Base-by-base conservation (phyloP, 257 asterid genomes). In the Leptodermis oblonga region DNA sequence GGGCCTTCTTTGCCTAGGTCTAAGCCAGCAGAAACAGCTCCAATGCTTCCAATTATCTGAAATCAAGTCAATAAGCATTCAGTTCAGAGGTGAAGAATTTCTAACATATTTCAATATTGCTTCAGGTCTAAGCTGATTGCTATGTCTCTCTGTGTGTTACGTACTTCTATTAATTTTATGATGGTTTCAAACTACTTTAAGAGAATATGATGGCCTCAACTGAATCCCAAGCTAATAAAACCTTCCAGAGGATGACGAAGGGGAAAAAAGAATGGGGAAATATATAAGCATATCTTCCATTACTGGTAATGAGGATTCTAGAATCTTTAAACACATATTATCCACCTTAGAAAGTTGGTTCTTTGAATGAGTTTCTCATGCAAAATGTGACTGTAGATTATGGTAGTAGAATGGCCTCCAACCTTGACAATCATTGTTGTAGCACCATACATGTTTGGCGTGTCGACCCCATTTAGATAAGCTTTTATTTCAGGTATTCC, bases 1-100 rank as follows among this genome's bases (percentile, higher is more conserved):
- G 97, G 97, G 26, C 96, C 96, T 86, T 92, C 95, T 82, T 92
- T 92, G 59, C 97, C 97, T 15, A 92, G 89, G 84, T 89, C 96
- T 76, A 92, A 80, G 56, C 95, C 95, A 46, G 94, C 96, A 68
- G 97, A 73, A 74, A 92, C 97, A 36, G 93, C 96, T 76, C 97
- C 97, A 42, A 92, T 83, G 87, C 96, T 92, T 82, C 96, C 96
- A 65, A 92, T 69, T 72, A 89, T 84, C 97, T 92, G 89, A 41
- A 53, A 65, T 59, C 14, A 31, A 65, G 45, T 56, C 71, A 70
- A 36, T 26, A 11, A 68, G 56, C 45, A 48, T 76, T 81, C 60
- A 60, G 79, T 70, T 60, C 62, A 70, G 17, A 69, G 43, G 33
- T 11, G 46, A 65, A 18, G 42, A 52, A 48, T 25, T 31, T 49